Evolutionary conservation across 805 yeast species (phyloP), one percentile per base, ranked within the genome.

Genomic region (Sugiyamaella qingdaonensis): DNA sequence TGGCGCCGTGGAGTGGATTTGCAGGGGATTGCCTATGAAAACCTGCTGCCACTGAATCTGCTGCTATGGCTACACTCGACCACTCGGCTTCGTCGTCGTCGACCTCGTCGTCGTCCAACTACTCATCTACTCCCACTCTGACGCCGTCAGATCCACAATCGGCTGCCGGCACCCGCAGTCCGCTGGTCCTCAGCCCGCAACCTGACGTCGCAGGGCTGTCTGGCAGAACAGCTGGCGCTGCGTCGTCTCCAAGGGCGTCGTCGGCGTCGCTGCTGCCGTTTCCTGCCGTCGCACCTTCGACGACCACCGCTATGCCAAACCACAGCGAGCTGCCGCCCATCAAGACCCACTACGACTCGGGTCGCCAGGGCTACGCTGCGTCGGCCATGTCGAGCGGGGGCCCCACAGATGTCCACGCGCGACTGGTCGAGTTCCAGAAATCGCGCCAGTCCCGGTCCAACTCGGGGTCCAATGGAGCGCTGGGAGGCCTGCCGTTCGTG

Each of bases 391-490:
- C 18, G 2, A 14, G 14, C 19, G 48, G 48, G 11, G 48, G 48
- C 2, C 64, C 72, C 61, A 84, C 94, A 10, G 92, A 87, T 57
- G 79, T 89, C 39, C 97, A 90, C 68, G 97, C 96, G 0, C 76
- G 94, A 58, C 77, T 91, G 35, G 72, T 86, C 67, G 96, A 96
- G 0, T 87, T 91, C 62, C 97, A 90, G 68, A 89, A 88, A 58
- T 82, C 85, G 63, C 78, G 97, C 60, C 83, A 81, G 54, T 70
- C 72, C 47, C 71, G 73, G 48, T 60, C 74, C 39, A 64, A 73
- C 5, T 64, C 70, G 39, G 64, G 71, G 61, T 63, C 65, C 5
- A 64, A 55, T 52, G 37, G 55, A 52, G 42, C 56, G 49, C 16
- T 58, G 7, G 43, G 24, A 14, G 43, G 56, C 33, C 41, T 52